Percentiles rank a stretch among this genome's conserved stretches.
phyloP scores from a whole-genome alignment of 2,329 filamentous ascomycete species.

The Geoglossum cookeanum region DNA sequence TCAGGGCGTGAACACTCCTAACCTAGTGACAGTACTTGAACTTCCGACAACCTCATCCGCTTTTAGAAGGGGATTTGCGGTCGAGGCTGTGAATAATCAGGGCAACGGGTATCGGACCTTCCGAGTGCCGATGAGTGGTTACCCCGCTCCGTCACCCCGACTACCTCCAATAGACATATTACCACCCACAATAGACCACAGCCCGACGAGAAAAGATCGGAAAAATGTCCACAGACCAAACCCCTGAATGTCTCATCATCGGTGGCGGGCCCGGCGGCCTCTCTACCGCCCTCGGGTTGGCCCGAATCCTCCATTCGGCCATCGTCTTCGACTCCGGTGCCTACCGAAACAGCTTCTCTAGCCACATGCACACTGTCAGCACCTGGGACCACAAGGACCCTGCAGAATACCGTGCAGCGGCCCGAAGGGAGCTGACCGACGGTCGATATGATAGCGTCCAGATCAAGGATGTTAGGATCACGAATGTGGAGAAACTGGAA shows the following conservation, averaged over 20 bases:
- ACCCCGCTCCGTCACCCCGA: too few species aligned
- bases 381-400: constrained; percentile 21
- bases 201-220: too few species aligned
- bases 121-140: too few species aligned
- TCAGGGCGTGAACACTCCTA: too few species aligned
- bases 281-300: constrained; percentile 20
- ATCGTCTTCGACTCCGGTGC: constrained; percentile 24
- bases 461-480: constrained; percentile 11
- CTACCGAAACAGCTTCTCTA: constrained; percentile 24
- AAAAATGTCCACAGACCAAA: not conserved
- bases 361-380: constrained; percentile 27
- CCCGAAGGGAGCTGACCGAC: constrained; percentile 18
- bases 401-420: constrained; percentile 16
- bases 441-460: constrained; percentile 14
- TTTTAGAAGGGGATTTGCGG: too few species aligned
- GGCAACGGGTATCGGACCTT: too few species aligned
- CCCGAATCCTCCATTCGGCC: constrained; percentile 21
- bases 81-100: too few species aligned
- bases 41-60: too few species aligned
- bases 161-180: too few species aligned
- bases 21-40: too few species aligned
- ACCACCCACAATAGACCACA: too few species aligned
- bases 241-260: constrained; percentile 19
- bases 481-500: constrained; percentile 11
- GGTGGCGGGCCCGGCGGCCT: constrained; percentile 29